phyloP scores from a whole-genome alignment of 345 rosid species.

The Microcos paniculata region DNA sequence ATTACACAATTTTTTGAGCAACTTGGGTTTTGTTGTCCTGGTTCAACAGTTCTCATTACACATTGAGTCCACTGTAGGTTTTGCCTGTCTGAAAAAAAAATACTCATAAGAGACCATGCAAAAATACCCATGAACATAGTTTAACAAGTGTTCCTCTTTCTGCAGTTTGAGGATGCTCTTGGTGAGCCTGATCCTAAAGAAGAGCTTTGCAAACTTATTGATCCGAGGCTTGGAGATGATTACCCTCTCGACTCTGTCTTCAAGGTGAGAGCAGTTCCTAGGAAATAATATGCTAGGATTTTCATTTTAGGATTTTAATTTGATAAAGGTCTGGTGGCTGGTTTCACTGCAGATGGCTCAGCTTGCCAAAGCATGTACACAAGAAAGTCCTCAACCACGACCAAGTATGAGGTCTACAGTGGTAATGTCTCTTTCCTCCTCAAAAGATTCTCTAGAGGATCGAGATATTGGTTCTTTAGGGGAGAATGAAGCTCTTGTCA shows the following conservation, averaged over 20 bases:
- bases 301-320: background rate
- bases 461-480: slow-evolving; percentile 76
- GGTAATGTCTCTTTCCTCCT: slow-evolving; percentile 82
- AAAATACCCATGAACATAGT: background rate
- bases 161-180: slow-evolving; percentile 78
- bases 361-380: slow-evolving; percentile 86
- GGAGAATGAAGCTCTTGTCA: slow-evolving; percentile 64
- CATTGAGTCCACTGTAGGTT: background rate
- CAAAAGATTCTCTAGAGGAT: slow-evolving; percentile 75
- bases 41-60: background rate
- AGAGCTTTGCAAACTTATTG: slow-evolving; percentile 59
- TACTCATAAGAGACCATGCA: background rate
- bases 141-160: background rate
- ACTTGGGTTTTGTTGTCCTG: background rate
- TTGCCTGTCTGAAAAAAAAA: background rate
- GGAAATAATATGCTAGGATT: background rate
- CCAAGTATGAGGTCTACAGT: slow-evolving; percentile 91
- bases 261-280: slow-evolving; percentile 48
- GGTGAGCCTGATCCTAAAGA: slow-evolving; percentile 54
- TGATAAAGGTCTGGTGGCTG: slow-evolving; percentile 1
- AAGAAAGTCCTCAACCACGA: slow-evolving; percentile 71
- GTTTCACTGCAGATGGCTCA: slow-evolving; percentile 69
- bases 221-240: slow-evolving; percentile 71
- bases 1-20: background rate
- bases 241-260: slow-evolving; percentile 67